Base-by-base conservation (phyloP, 176 grass and related monocot species). In the Chrysopogon serrulatus region DNA sequence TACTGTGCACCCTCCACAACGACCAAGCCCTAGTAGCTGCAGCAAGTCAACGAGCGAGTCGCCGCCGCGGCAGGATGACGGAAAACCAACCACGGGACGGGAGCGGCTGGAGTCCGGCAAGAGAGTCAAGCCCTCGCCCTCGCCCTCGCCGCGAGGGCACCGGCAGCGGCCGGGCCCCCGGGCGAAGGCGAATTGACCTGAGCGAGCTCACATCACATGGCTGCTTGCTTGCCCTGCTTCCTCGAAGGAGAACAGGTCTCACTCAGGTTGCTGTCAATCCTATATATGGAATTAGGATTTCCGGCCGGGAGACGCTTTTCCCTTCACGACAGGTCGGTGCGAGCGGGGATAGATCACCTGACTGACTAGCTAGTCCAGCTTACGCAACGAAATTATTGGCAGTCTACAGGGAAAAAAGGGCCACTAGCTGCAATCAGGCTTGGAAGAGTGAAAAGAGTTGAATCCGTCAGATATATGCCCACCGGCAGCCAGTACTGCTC, bases 211-310 rank as follows among this genome's bases (percentile, higher is more conserved):
- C 56, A 8, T 65, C 77, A 79, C 62, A 51, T 26, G 78, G 10
- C 11, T 12, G 57, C 15, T 0, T n/a, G n/a, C n/a, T 0, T 18
- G 63, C 45, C 45, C 45, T 69, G 79, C 28, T 81, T 81, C 65
- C 79, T 37, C 13, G 45, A 81, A 54, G 64, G 24, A 69, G 65
- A 69, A 39, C 79, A 39, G 33, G 64, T 56, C 39, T 4, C n/a
- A n/a, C n/a, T n/a, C n/a, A n/a, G n/a, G n/a, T n/a, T 53, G 32
- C 78, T 28, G 65, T 81, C 65, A 53, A n/a, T 81, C 79, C 79
- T 18, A 12, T 8, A 13, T 18, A 13, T 18, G 45, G 65, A 69
- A 54, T 26, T 16, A 26, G 54, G 10, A 17, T 4, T 5, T n/a
- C n/a, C n/a, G n/a, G 41, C 59, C 26, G 59, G 41, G 15, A 64